A percentile compares a stretch with the other conserved stretches of the same genome.
phyloP scores from a whole-genome alignment of 768 basidiomycete genomes.

The Cubamyces sp. region DNA sequence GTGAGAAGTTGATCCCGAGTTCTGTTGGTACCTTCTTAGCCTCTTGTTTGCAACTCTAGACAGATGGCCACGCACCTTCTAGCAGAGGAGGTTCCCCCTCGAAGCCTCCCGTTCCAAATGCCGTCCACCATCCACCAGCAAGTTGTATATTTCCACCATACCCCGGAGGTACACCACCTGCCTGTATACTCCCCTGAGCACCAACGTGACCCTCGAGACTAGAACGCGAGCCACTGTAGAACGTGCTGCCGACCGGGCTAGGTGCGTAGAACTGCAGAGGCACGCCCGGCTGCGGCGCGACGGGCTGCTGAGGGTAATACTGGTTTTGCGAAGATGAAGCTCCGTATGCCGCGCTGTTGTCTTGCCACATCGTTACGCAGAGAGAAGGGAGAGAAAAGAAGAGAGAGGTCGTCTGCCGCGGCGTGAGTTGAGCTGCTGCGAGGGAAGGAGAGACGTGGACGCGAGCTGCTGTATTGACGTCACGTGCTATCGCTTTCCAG shows the following conservation, averaged over 20 bases:
- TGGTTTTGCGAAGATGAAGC: constrained; percentile 60
- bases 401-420: constrained; percentile 11
- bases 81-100: constrained; percentile 96
- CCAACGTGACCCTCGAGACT: constrained; percentile 75
- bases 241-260: constrained; percentile 56
- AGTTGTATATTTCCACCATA: constrained; percentile 78
- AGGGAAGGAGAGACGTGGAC: constrained; percentile 23
- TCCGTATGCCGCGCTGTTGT: constrained; percentile 59
- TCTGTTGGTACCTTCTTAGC: constrained; percentile 50
- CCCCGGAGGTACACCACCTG: constrained; percentile 44
- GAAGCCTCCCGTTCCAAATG: constrained; percentile 93
- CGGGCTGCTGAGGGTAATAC: constrained; percentile 51
- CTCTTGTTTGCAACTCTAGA: too few relatives aligned
- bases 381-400: constrained; percentile 7
- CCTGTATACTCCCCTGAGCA: constrained; percentile 55
- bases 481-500: constrained; percentile 16
- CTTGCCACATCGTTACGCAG: constrained; percentile 70
- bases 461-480: constrained; percentile 15
- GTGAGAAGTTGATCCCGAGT: constrained; percentile 96
- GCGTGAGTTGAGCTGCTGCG: constrained; percentile 7
- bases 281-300: constrained; percentile 49
- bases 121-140: constrained; percentile 88
- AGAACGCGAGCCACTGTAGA: constrained; percentile 74
- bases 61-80: constrained; percentile 61
- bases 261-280: constrained; percentile 82